These are phyloP conservation scores for Tricholoma matsutake DNA, from an alignment of 768 basidiomycete genomes.

Conservation along the genomic window DNA sequence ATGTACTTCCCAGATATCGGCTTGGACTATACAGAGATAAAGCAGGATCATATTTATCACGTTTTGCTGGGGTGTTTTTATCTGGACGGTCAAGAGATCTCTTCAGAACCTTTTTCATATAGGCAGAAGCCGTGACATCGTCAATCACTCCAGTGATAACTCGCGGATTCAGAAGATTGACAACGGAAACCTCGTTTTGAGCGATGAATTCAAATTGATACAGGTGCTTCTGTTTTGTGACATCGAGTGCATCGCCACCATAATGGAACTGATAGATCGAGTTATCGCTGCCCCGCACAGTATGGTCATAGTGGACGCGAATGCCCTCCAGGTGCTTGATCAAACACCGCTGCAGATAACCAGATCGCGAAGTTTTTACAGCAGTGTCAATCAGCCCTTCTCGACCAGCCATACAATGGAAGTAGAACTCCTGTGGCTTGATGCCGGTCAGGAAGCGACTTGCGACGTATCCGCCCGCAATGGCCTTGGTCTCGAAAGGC, in stretches of 20 bases:
- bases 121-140: conserved; percentile 58
- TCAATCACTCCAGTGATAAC: conserved; percentile 58
- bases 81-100: conserved; percentile 46
- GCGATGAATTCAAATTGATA: conserved; percentile 92
- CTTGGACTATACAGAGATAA: conserved; percentile 77
- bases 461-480: conserved; percentile 96
- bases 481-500: conserved; percentile 95
- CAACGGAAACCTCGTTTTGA: conserved; percentile 76
- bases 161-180: conserved; percentile 66
- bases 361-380: conserved; percentile 97
- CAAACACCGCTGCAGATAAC: conserved; percentile 95
- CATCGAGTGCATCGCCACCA: conserved; percentile 94
- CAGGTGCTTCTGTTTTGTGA: conserved; percentile 95
- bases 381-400: conserved; percentile 99
- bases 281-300: conserved; percentile 92
- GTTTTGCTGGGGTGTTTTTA: conserved; percentile 43
- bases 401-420: conserved; percentile 99
- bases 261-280: conserved; percentile 96
- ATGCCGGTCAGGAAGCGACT: conserved; percentile 98
- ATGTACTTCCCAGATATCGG: conserved; percentile 83
- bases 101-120: conserved; percentile 93
- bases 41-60: conserved; percentile 65
- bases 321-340: conserved; percentile 99
- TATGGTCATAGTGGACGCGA: conserved; percentile 96
- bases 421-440: conserved; percentile 98